Base-by-base conservation (phyloP, 2,329 filamentous ascomycete species). In the Beauveria varroae region DNA sequence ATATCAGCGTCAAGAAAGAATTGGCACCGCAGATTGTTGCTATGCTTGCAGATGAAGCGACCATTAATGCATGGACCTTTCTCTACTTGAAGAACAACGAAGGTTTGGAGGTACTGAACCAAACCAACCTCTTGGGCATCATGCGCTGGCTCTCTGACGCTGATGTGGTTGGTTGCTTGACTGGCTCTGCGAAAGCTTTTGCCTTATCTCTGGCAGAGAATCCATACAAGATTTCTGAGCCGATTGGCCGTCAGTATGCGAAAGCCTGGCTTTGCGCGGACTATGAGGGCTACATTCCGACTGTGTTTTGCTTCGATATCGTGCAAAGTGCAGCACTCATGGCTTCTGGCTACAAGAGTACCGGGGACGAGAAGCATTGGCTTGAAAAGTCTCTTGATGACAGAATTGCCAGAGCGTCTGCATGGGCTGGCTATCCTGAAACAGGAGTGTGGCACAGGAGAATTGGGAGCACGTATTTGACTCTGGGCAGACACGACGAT, bases 221-320 rank as follows among this genome's bases (percentile, higher is more conserved):
- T 3, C 68, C 69, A 0, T 68, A 68, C 0, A 71, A 69, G 0
- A 70, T 77, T 37, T 72, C 74, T 49, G 70, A 75, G n/a, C 68
- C 67, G 0, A 75, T 77, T 37, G 76, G 76, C 1, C 68, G 71
- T 1, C 66, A 74, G 0, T 78, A 77, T 28, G 73, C 75, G 2
- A 65, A 69, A 3, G 75, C 74, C 0, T 78, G 75, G 75, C 68
- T 78, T 0, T 70, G 71, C 0, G 65, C 67, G 4, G 67, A 70
- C 4, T 76, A 71, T 30, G 65, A 69, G 28, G 68, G 67, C 40
- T 77, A 77, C 41, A 67, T 77, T 6, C 74, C 75, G 5, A 76
- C 75, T 0, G 64, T 74, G 0, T 75, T 77, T 61, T 78, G 75
- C 64, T 76, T 78, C 63, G 74, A 76, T 60, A 76, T 78, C 43